These are phyloP conservation scores for Xylaria acuta DNA, from an alignment of 495 filamentous ascomycete species.

Conservation along the genomic window DNA sequence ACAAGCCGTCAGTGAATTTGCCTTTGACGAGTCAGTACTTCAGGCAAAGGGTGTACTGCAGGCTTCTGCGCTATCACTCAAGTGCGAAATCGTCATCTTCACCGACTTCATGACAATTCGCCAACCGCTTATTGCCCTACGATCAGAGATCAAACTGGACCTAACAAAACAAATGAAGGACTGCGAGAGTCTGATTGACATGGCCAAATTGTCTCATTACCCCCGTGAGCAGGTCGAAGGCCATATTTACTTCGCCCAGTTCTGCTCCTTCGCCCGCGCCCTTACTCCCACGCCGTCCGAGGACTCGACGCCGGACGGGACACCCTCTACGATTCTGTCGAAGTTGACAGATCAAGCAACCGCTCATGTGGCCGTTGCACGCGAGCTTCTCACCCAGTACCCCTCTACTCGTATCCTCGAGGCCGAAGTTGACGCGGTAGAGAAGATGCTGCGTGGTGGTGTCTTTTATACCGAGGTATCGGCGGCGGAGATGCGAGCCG, in stretches of 20 bases:
- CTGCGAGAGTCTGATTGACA: conserved; percentile 38
- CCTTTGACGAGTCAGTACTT: conserved; percentile 52
- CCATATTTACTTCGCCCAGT: conserved; percentile 42
- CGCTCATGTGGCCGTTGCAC: conserved; percentile 26
- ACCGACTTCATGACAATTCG: conserved; percentile 58
- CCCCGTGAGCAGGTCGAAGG: conserved; percentile 45
- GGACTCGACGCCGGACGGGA: neutral
- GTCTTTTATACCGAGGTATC: conserved; percentile 45
- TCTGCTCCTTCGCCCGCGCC: conserved; percentile 36
- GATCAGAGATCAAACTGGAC: conserved; percentile 40
- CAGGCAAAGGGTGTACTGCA: conserved; percentile 57
- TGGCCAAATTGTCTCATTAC: conserved; percentile 31
- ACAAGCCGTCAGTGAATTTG: conserved; percentile 45
- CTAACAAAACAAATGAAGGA: conserved; percentile 48
- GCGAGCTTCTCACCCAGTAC: conserved; percentile 31
- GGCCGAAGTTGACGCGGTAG: conserved; percentile 30
- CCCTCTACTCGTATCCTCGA: conserved; percentile 23
- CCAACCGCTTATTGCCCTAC: conserved; percentile 14
- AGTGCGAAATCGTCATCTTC: conserved; percentile 63
- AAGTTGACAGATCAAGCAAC: conserved; percentile 28
- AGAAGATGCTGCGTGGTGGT: conserved; percentile 33
- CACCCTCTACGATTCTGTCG: neutral
- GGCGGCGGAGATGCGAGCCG: conserved; percentile 44
- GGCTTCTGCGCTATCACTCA: conserved; percentile 57
- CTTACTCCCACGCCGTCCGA: neutral